A percentile compares a stretch with the other conserved stretches of the same genome.
These are phyloP conservation scores for Cystobasidiaceae sp. DNA, from an alignment of 1,284 basidiomycete species.

Conservation along the genomic window DNA sequence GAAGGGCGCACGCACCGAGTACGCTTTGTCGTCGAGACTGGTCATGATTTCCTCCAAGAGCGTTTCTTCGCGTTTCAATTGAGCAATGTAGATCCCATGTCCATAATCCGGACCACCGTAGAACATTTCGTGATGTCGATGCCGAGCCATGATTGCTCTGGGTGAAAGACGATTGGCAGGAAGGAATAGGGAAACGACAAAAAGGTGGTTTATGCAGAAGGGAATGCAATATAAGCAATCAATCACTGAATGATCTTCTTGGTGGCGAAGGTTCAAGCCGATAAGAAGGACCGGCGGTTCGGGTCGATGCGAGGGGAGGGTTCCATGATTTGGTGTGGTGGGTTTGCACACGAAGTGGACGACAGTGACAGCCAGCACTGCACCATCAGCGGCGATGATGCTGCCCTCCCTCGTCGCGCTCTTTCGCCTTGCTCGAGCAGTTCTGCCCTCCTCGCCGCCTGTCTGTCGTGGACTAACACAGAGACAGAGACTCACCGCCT, in stretches of 20 bases:
- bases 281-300: neutral
- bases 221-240: neutral
- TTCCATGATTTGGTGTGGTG: neutral
- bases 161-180: too few relatives aligned
- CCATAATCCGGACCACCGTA: neutral
- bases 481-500: neutral
- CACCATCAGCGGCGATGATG: too few relatives aligned
- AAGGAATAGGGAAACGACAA: too few relatives aligned
- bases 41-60: neutral
- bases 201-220: too few relatives aligned
- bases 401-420: too few relatives aligned
- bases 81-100: neutral
- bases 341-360: too few relatives aligned
- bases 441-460: too few relatives aligned
- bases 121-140: neutral
- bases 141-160: neutral
- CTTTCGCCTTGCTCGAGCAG: too few relatives aligned
- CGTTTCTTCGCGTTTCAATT: neutral
- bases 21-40: neutral
- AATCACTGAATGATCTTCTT: neutral
- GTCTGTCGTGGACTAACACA: too few relatives aligned
- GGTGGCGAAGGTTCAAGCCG: neutral
- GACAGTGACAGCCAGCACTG: too few relatives aligned
- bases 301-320: neutral
- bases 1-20: neutral